Evolutionary conservation across 2,329 filamentous ascomycete species (phyloP), one percentile per base, ranked within the genome.

Genomic region (Escovopsis sp.): DNA sequence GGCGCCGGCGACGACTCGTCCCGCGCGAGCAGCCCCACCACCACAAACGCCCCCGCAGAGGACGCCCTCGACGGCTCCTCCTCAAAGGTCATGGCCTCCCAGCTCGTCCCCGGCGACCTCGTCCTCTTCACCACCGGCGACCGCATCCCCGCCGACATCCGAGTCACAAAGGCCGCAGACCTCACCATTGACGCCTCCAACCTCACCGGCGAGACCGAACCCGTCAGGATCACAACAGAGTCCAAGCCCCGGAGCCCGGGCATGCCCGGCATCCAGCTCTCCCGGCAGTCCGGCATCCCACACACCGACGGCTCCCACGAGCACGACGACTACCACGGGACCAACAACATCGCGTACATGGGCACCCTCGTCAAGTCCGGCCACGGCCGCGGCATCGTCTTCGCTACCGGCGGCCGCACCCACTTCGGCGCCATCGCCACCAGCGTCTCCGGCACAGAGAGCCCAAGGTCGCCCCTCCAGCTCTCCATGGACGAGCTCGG

Each of bases 401-500:
- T 95, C 58, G 87, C 88, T 8, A 98, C 91, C 7, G 93, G 93
- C 42, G 83, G 84, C 29, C 78, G 84, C 45, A 98, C 93, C 0
- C 87, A 96, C 53, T 96, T 98, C 61, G 91, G 91, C 35, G 89
- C 86, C 39, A 98, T 98, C 51, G 94, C 89, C 15, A 83, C 88
- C 13, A 95, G 88, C 41, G 74, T 98, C 24, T 87, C 89, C 39
- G 85, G 91, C 47, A 98, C 94, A 25, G 91, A 96, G 60, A 94
- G 87, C 54, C 91, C 91, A 0, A 75, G 91, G 35, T 98, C 91
- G 4, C 91, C 91, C 8, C 69, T 98, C 27, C 91, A 98, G 58
- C 64, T 94, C 8, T 94, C 87, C 14, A 98, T 98, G 93, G 91
- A 98, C 59, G 79, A 86, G n/a, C 75, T 98, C 2, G 91, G 91